These are phyloP conservation scores for Dioscorea zingiberensis DNA, from an alignment of 106 monocot species.

Conservation along the genomic window DNA sequence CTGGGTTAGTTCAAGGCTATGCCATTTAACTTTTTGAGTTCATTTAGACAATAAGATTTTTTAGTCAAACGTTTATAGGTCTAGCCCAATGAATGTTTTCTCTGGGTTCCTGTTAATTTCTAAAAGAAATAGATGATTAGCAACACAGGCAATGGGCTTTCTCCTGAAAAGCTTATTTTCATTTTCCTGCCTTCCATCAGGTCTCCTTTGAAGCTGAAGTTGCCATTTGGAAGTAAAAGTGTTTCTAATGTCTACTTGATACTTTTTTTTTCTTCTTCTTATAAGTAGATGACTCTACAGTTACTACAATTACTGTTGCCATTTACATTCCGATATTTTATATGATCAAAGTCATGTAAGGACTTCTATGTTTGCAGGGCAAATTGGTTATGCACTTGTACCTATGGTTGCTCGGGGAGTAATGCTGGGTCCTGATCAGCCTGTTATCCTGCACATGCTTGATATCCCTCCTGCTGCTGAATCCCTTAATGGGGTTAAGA, in stretches of 20 bases:
- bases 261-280: not conserved
- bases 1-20: no score
- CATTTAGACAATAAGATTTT: no score
- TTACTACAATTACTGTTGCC: no score
- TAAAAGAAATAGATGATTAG: not conserved
- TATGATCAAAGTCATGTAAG: no score
- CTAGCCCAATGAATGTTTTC: no score
- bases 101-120: not conserved
- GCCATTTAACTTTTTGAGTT: no score
- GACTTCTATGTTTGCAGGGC: conserved; percentile 39
- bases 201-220: no score
- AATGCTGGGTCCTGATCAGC: conserved; percentile 82
- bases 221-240: no score
- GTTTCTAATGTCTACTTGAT: no score
- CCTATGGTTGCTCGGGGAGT: conserved; percentile 87
- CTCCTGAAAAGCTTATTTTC: not conserved
- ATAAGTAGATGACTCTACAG: not conserved
- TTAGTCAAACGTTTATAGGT: no score
- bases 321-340: no score
- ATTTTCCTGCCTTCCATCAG: not conserved
- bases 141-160: not conserved
- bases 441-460: conserved; percentile 88
- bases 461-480: conserved; percentile 86
- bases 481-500: conserved; percentile 79
- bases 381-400: conserved; percentile 94